Evolutionary conservation across 257 asterid species (phyloP).

Genomic region (Scutellaria baicalensis): DNA sequence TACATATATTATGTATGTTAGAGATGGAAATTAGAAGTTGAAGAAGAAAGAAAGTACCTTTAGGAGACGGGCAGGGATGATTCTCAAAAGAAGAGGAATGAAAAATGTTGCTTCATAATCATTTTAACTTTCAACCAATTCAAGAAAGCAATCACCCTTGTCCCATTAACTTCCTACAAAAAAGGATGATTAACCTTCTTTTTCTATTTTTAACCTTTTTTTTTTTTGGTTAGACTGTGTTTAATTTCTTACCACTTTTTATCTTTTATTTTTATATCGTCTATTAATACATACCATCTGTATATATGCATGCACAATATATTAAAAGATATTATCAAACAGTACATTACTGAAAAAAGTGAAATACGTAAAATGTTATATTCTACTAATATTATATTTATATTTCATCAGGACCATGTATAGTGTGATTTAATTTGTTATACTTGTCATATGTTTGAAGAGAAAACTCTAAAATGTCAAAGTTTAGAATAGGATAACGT

Average conservation of each 20-base stretch:
- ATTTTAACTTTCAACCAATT: conserved; percentile 18
- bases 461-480: not conserved
- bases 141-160: conserved; percentile 16
- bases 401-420: too few relatives aligned
- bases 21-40: not conserved
- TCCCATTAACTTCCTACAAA: conserved; percentile 30
- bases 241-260: not conserved
- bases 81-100: conserved; percentile 30
- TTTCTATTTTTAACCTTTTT: conserved; percentile 22
- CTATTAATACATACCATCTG: too few relatives aligned
- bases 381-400: too few relatives aligned
- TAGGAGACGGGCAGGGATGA: conserved; percentile 63
- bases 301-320: too few relatives aligned
- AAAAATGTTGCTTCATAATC: conserved; percentile 26
- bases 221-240: not conserved
- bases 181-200: conserved; percentile 17
- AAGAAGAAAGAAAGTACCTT: conserved; percentile 26
- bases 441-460: too few relatives aligned
- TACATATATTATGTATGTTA: too few relatives aligned
- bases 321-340: too few relatives aligned
- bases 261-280: not conserved
- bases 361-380: too few relatives aligned
- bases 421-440: too few relatives aligned
- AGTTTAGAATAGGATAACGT: too few relatives aligned
- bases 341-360: too few relatives aligned